A percentile compares a stretch with the other conserved stretches of the same genome.
Conservation (phyloP, 768 basidiomycete species). For the Leccinellum rugosiceps region DNA sequence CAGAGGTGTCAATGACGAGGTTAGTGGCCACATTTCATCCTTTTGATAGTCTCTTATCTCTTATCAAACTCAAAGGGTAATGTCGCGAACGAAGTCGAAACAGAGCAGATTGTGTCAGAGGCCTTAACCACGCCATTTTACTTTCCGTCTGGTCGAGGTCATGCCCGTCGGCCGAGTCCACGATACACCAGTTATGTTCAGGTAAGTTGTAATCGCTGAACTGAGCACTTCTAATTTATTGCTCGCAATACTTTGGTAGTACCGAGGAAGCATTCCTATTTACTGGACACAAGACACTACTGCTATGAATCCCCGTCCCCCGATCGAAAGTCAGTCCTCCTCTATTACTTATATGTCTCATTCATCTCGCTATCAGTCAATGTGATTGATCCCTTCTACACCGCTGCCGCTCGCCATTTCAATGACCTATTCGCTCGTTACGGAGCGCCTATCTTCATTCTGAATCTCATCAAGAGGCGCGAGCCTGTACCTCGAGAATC, state of each 20-base stretch:
- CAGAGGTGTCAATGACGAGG: constrained; percentile 92
- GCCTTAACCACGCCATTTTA: constrained; percentile 88
- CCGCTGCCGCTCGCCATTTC: constrained; percentile 90
- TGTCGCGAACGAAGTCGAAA: constrained; percentile 98
- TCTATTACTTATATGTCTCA: not conserved
- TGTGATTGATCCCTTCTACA: constrained; percentile 92
- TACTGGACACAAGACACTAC: constrained; percentile 96
- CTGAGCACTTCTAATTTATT: not conserved
- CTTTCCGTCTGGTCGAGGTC: constrained; percentile 46
- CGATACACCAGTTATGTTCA: constrained; percentile 96
- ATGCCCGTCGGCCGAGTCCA: constrained; percentile 62
- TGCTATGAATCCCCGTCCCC: constrained; percentile 88
- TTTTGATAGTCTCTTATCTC: not conserved
- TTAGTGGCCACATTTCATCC: constrained; percentile 21
- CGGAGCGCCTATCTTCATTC: constrained; percentile 82
- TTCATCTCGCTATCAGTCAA: constrained; percentile 54
- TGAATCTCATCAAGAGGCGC: constrained; percentile 91
- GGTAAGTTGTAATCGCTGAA: constrained; percentile 33
- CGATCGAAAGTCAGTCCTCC: constrained; percentile 79
- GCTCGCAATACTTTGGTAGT: constrained; percentile 40
- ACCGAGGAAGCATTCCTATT: constrained; percentile 92
- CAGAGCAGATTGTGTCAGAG: constrained; percentile 95
- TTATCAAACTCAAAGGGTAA: constrained; percentile 61
- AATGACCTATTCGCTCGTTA: constrained; percentile 88
- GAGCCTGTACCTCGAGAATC: constrained; percentile 81